Percentiles rank a stretch among this genome's conserved stretches.
Conservation (phyloP, 2,329 filamentous ascomycete species). For the Fonsecaea pedrosoi region DNA sequence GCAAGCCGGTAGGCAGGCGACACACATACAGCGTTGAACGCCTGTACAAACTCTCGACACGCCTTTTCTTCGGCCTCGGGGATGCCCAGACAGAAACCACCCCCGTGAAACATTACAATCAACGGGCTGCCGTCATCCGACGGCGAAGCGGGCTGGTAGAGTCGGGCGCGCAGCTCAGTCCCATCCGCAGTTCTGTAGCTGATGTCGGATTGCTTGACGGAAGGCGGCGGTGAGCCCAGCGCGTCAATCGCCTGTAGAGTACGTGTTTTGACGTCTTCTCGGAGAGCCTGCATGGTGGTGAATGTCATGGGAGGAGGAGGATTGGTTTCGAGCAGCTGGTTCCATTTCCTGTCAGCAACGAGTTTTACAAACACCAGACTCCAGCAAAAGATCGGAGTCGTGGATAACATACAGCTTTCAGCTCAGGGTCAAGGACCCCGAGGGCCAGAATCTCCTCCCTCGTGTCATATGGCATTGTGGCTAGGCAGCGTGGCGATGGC, state of each 20-base stretch:
- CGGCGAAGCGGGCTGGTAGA: constrained; percentile 27
- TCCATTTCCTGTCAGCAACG: background rate
- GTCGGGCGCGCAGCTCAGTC: constrained; percentile 30
- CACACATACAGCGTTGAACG: constrained; percentile 27
- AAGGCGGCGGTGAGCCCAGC: constrained; percentile 22
- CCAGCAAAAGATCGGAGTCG: background rate
- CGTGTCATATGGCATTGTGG: background rate
- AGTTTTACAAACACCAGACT: background rate
- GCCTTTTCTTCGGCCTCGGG: constrained; percentile 32
- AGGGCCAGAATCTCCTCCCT: constrained; percentile 4
- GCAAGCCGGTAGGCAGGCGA: constrained; percentile 31
- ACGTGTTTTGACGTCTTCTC: background rate
- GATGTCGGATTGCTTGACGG: constrained; percentile 29
- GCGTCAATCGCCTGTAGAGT: background rate
- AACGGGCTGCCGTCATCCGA: constrained; percentile 24
- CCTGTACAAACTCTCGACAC: constrained; percentile 24
- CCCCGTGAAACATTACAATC: constrained; percentile 38
- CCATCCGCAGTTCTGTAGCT: constrained; percentile 35
- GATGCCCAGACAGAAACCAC: constrained; percentile 39
- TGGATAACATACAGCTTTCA: background rate
- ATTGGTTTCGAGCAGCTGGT: background rate
- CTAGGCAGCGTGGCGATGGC: background rate
- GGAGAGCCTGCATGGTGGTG: background rate
- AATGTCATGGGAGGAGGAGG: background rate
- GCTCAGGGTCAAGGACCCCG: background rate